These are phyloP conservation scores for Akanthomyces dipterigenus DNA, from an alignment of 2,329 filamentous ascomycete genomes.

Conservation along the genomic window DNA sequence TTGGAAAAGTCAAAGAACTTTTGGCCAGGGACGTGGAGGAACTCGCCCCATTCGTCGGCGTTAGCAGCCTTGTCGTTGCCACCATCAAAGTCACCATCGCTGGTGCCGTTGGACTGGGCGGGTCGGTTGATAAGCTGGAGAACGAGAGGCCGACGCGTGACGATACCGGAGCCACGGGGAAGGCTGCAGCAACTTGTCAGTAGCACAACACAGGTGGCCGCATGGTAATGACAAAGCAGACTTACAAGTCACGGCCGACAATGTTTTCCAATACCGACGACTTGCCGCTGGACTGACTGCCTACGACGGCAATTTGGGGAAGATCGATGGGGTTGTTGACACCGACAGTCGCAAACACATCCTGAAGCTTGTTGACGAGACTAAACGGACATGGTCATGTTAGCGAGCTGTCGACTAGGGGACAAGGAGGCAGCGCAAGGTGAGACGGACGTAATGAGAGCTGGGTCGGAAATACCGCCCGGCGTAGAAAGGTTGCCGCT, in stretches of 20 bases:
- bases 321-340: slow-evolving; percentile 99
- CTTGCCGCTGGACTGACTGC: slow-evolving; percentile 98
- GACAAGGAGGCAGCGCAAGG: slow-evolving; percentile 6
- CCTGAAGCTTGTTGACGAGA: slow-evolving; percentile 97
- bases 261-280: slow-evolving; percentile 99
- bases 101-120: slow-evolving; percentile 66
- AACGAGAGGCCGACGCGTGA: slow-evolving; percentile 90
- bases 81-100: slow-evolving; percentile 55
- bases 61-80: slow-evolving; percentile 84
- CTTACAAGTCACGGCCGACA: slow-evolving; percentile 96
- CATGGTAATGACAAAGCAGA: slow-evolving; percentile 20
- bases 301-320: slow-evolving; percentile 95
- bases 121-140: slow-evolving; percentile 95
- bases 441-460: slow-evolving; percentile 53
- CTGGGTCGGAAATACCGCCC: slow-evolving; percentile 60
- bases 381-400: slow-evolving; percentile 27
- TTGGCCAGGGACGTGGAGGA: slow-evolving; percentile 92
- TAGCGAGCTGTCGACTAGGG: slow-evolving; percentile 12
- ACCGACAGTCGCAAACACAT: slow-evolving; percentile 97
- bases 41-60: slow-evolving; percentile 95
- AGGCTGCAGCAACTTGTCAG: slow-evolving; percentile 50
- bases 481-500: slow-evolving; percentile 33
- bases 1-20: slow-evolving; percentile 98
- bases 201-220: slow-evolving; percentile 11
- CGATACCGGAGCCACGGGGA: slow-evolving; percentile 94